A percentile compares a stretch with the other conserved stretches of the same genome.
phyloP scores from a whole-genome alignment of 1,284 basidiomycete genomes.

The Pterulicium gracile region DNA sequence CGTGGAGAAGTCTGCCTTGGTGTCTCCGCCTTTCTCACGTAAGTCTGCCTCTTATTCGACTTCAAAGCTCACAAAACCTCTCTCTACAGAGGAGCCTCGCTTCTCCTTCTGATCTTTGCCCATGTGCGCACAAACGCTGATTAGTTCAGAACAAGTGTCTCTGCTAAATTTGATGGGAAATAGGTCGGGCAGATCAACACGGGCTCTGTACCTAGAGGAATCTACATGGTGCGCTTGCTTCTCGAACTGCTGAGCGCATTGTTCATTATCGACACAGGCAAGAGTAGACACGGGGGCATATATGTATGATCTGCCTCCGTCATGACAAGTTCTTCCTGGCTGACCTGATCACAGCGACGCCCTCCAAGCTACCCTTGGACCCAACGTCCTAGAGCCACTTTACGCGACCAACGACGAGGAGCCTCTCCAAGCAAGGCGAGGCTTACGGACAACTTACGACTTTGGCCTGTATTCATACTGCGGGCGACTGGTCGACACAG shows the following conservation, averaged over 20 bases:
- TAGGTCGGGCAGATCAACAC: constrained; percentile 78
- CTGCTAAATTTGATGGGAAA: constrained; percentile 10
- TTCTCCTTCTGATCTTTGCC: constrained; percentile 67
- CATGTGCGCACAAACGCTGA: constrained; percentile 40
- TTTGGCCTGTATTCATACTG: constrained; percentile 40
- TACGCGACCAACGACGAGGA: constrained; percentile 57
- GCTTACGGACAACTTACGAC: constrained; percentile 60
- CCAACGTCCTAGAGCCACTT: constrained; percentile 51
- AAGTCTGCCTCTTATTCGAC: constrained; percentile 18
- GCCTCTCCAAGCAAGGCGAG: constrained; percentile 43
- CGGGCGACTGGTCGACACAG: not conserved
- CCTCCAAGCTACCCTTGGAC: constrained; percentile 32
- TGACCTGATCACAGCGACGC: constrained; percentile 29
- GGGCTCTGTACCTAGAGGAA: constrained; percentile 53
- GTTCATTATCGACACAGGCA: constrained; percentile 31
- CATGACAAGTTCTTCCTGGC: constrained; percentile 9
- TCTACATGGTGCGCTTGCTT: constrained; percentile 50
- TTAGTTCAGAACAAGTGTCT: constrained; percentile 11
- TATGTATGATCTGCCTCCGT: constrained; percentile 33
- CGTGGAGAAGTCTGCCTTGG: constrained; percentile 66
- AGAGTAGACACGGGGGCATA: constrained; percentile 59
- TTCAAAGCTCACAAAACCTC: constrained; percentile 13
- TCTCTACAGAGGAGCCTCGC: constrained; percentile 37
- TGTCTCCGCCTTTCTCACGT: constrained; percentile 59
- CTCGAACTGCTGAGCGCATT: constrained; percentile 6